A percentile compares a stretch with the other conserved stretches of the same genome.
Evolutionary conservation across 75 land plant species (phyloP).

Genomic region (Picea sitchensis): DNA sequence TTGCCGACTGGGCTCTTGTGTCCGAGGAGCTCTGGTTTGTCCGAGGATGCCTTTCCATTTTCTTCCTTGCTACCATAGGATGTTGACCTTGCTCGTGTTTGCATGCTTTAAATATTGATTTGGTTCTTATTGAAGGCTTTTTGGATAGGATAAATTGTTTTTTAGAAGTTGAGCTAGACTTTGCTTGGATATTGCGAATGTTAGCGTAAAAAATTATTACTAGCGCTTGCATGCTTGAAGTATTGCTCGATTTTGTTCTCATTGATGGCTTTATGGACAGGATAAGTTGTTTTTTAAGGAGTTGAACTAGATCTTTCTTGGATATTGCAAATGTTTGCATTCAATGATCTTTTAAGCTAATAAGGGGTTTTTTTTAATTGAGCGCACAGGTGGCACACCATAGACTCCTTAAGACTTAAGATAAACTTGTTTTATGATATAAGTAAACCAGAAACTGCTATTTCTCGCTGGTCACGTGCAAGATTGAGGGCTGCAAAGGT

Average conservation of each 20-base stretch:
- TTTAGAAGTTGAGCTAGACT: not conserved
- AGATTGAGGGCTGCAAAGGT: not conserved
- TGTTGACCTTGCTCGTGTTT: not conserved
- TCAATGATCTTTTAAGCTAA: not conserved
- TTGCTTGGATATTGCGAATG: no score
- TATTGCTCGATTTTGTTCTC: not conserved
- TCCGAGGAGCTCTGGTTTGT: slow-evolving; percentile 63
- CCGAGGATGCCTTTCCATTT: not conserved
- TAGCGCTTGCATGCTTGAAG: no score
- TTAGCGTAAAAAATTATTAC: no score
- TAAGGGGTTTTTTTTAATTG: not conserved
- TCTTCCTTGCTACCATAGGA: not conserved
- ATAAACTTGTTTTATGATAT: slow-evolving; percentile 10
- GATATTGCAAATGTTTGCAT: not conserved
- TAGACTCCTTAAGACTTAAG: not conserved
- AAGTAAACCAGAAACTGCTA: not conserved
- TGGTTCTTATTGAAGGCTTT: not conserved
- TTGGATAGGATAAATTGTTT: not conserved
- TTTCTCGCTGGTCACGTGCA: not conserved
- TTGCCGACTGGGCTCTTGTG: slow-evolving; percentile 88
- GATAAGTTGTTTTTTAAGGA: not conserved
- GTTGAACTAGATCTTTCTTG: not conserved
- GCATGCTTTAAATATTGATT: not conserved
- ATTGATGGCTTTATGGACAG: not conserved
- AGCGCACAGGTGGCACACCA: not conserved